A percentile compares a stretch with the other conserved stretches of the same genome.
phyloP scores from a whole-genome alignment of 73 alveolate species.

The Effrenium voratum region DNA sequence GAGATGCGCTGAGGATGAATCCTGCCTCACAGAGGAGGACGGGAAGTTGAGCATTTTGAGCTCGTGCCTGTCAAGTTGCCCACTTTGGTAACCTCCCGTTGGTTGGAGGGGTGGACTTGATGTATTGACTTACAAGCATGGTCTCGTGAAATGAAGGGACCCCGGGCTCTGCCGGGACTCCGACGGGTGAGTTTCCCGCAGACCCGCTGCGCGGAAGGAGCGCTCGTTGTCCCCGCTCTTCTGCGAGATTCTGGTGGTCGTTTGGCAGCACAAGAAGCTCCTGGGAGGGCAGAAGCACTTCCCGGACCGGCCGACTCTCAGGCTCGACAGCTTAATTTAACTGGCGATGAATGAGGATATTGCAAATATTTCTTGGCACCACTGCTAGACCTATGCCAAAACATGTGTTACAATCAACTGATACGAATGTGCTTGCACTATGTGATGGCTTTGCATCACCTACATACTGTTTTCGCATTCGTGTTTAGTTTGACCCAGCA shows the following conservation, averaged over 20 bases:
- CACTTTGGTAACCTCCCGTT: not conserved
- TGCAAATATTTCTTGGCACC: too few relatives aligned
- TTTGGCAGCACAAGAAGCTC: conserved; percentile 57
- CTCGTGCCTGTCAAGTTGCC: not conserved
- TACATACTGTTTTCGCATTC: too few relatives aligned
- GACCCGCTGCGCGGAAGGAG: not conserved
- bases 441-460: too few relatives aligned
- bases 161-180: not conserved
- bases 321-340: too few relatives aligned
- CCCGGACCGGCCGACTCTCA: conserved; percentile 21
- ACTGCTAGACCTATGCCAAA: too few relatives aligned
- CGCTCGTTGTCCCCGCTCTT: conserved; percentile 57
- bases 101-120: not conserved
- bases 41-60: not conserved
- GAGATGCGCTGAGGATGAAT: not conserved
- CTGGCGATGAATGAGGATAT: too few relatives aligned
- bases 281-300: conserved; percentile 51
- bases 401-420: too few relatives aligned
- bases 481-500: too few relatives aligned
- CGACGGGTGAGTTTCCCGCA: not conserved
- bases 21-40: conserved; percentile 61
- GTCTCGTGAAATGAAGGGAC: not conserved
- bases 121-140: not conserved
- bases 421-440: too few relatives aligned
- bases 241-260: conserved; percentile 31